A percentile compares a stretch with the other conserved stretches of the same genome.
Evolutionary conservation across 768 basidiomycete genomes (phyloP).

Genomic region (Tricholoma matsutake): DNA sequence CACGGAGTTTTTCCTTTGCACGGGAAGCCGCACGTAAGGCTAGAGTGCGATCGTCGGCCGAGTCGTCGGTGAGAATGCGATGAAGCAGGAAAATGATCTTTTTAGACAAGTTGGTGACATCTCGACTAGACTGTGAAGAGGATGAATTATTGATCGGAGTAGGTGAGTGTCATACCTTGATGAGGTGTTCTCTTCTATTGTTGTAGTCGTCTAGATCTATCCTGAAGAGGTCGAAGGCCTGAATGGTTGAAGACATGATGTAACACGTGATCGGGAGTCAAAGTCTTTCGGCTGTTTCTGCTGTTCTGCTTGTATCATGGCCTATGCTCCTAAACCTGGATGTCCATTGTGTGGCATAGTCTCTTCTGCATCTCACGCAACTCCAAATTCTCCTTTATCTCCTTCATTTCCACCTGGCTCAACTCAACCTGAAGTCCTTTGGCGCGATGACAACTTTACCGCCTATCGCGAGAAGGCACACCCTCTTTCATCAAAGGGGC

Average conservation of each 20-base stretch:
- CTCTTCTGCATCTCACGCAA: constrained; percentile 45
- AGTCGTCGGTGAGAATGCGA: constrained; percentile 47
- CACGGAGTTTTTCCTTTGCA: constrained; percentile 58
- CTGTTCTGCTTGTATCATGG: constrained; percentile 30
- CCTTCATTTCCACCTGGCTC: constrained; percentile 46
- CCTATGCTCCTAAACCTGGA: constrained; percentile 61
- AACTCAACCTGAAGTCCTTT: constrained; percentile 58
- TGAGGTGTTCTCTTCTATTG: constrained; percentile 85
- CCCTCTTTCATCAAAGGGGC: constrained; percentile 71
- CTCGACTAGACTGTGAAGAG: constrained; percentile 63
- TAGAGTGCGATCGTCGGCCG: constrained; percentile 26
- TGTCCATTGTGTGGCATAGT: constrained; percentile 80
- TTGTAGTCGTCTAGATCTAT: constrained; percentile 77
- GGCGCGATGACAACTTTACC: constrained; percentile 77
- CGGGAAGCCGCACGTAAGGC: constrained; percentile 45
- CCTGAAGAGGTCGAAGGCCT: constrained; percentile 60
- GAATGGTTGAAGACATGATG: constrained; percentile 21
- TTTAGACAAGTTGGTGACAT: constrained; percentile 89
- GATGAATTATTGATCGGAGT: neutral
- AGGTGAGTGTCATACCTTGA: constrained; percentile 57
- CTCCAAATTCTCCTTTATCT: constrained; percentile 41
- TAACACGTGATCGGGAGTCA: constrained; percentile 12
- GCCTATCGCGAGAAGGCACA: constrained; percentile 67
- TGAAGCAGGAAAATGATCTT: constrained; percentile 93
- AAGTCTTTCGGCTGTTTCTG: neutral